Percentiles rank a stretch among this genome's conserved stretches.
phyloP scores from a whole-genome alignment of 2,329 filamentous ascomycete species.

The Pyrenophora seminiperda region DNA sequence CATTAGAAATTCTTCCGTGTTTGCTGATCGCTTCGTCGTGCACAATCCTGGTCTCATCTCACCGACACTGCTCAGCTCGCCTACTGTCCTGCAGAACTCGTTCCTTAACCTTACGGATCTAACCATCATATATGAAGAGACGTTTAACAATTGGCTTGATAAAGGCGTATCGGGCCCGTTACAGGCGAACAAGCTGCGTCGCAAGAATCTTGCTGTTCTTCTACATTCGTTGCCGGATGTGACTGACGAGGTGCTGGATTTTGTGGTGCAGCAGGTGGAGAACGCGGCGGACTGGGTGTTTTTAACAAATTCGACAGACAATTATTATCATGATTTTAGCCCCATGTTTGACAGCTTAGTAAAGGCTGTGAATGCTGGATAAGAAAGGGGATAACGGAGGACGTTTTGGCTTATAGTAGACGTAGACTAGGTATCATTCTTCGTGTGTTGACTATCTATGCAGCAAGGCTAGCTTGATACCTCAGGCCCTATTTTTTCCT shows the following conservation, averaged over 20 bases:
- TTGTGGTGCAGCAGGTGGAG: constrained; percentile 37
- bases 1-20: constrained; percentile 27
- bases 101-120: constrained; percentile 41
- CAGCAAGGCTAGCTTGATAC: too few relatives aligned
- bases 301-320: constrained; percentile 32
- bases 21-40: constrained; percentile 35
- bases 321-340: constrained; percentile 40
- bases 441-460: too few relatives aligned
- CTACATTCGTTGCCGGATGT: constrained; percentile 36
- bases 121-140: constrained; percentile 42
- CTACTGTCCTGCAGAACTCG: constrained; percentile 24
- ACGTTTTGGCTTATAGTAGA: neutral
- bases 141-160: constrained; percentile 37
- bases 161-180: constrained; percentile 28
- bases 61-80: constrained; percentile 23
- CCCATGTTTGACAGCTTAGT: constrained; percentile 31
- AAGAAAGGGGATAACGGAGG: neutral
- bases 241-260: constrained; percentile 30
- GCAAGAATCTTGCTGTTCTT: constrained; percentile 34
- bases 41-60: constrained; percentile 38
- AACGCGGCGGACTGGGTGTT: constrained; percentile 41
- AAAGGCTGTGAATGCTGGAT: constrained; percentile 16
- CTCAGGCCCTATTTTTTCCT: neutral
- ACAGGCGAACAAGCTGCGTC: constrained; percentile 22
- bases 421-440: neutral